Conservation (phyloP, 176 grass and related monocot species). For the Avena sativa region DNA sequence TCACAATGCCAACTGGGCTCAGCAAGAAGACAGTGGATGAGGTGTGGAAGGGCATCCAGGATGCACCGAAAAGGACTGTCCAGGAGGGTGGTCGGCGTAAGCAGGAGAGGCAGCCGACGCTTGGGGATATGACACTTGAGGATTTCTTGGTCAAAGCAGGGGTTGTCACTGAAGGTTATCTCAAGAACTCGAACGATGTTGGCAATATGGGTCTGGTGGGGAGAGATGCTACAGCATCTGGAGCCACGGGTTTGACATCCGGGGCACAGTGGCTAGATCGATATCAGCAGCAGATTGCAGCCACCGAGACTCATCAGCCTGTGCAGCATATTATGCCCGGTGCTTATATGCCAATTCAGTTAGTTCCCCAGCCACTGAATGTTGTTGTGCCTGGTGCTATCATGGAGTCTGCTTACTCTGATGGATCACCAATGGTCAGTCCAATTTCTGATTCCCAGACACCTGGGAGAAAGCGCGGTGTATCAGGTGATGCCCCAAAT, state of each 20-base stretch:
- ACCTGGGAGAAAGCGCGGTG: constrained; percentile 62
- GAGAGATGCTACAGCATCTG: background rate
- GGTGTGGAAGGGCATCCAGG: constrained; percentile 72
- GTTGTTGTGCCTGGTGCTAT: constrained; percentile 46
- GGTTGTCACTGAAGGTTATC: constrained; percentile 60
- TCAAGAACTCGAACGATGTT: constrained; percentile 46
- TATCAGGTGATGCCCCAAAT: constrained; percentile 55
- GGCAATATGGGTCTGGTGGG: constrained; percentile 36
- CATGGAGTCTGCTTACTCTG: constrained; percentile 53
- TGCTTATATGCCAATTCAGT: constrained; percentile 45
- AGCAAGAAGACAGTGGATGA: constrained; percentile 96
- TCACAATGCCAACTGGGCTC: constrained; percentile 76
- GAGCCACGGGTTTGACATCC: background rate
- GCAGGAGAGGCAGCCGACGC: constrained; percentile 58
- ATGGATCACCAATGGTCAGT: constrained; percentile 58
- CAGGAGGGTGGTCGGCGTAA: background rate
- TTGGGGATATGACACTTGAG: constrained; percentile 96
- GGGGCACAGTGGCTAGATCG: constrained; percentile 54
- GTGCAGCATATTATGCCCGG: constrained; percentile 33
- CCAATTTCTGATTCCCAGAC: constrained; percentile 58
- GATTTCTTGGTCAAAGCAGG: constrained; percentile 92
- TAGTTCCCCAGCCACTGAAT: constrained; percentile 52
- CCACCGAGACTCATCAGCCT: constrained; percentile 40
- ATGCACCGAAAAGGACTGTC: constrained; percentile 36
- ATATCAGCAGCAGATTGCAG: constrained; percentile 58